Percentiles rank a stretch among this genome's conserved stretches.
phyloP scores from a whole-genome alignment of 495 filamentous ascomycete species.

The Aspergillus haitiensis region DNA sequence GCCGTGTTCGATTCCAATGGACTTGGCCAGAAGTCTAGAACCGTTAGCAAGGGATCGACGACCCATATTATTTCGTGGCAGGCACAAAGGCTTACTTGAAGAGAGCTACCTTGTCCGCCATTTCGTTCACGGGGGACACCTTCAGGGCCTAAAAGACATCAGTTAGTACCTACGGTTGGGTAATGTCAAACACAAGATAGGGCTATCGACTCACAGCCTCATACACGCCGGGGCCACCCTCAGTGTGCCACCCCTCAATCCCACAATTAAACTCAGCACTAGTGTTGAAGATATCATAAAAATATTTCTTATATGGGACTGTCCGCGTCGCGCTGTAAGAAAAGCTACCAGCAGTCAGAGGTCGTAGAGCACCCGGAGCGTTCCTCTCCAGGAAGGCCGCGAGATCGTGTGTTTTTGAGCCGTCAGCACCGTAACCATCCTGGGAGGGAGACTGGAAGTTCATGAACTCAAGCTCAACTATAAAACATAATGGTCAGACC shows the following conservation, averaged over 20 bases:
- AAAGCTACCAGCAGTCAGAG: slow-evolving; percentile 88
- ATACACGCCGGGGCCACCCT: slow-evolving; percentile 86
- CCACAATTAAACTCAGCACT: slow-evolving; percentile 71
- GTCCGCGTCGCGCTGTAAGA: slow-evolving; percentile 87
- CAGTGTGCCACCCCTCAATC: slow-evolving; percentile 93
- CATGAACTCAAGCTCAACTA: slow-evolving; percentile 93
- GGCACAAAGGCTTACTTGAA: slow-evolving; percentile 64
- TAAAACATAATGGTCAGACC: neutral
- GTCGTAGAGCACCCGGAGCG: slow-evolving; percentile 61
- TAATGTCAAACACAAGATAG: neutral
- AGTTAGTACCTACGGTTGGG: slow-evolving; percentile 2
- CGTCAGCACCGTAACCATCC: slow-evolving; percentile 37
- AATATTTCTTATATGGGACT: slow-evolving; percentile 86
- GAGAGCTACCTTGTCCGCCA: slow-evolving; percentile 80
- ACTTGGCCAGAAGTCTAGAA: slow-evolving; percentile 71
- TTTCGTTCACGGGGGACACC: slow-evolving; percentile 69
- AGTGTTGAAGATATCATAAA: slow-evolving; percentile 78
- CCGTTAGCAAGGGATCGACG: neutral
- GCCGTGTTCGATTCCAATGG: slow-evolving; percentile 71
- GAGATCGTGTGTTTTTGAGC: slow-evolving; percentile 59
- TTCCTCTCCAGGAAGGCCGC: slow-evolving; percentile 69
- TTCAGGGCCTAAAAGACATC: slow-evolving; percentile 55
- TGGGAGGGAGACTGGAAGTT: slow-evolving; percentile 70
- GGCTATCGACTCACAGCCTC: slow-evolving; percentile 61
- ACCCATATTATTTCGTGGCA: neutral